Evolutionary conservation across 2,329 filamentous ascomycete genomes (phyloP), one percentile per base, ranked within the genome.

Genomic region (Aureobasidium vineae): DNA sequence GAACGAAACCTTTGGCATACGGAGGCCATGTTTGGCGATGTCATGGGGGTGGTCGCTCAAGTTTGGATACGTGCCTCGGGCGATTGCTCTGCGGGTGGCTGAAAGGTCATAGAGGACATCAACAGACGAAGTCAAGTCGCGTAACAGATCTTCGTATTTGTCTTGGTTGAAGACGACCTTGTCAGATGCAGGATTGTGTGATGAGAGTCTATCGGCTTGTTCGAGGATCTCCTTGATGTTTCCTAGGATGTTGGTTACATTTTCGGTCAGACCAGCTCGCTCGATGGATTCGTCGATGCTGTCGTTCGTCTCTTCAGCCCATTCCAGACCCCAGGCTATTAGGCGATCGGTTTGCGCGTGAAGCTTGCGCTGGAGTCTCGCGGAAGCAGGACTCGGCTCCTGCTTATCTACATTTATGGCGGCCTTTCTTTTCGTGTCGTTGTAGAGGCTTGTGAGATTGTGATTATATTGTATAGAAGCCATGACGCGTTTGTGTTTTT

Each of bases 141-240:
- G 84, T 45, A 92, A 84, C 16, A 93, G 80, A 71, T 92, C 89
- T 71, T 90, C 86, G 71, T 93, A 92, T 65, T 88, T 85, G n/a
- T 80, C 80, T 75, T 88, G 89, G 77, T 91, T 87, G 43, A 74
- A 75, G 11, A 70, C 69, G 83, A 86, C 90, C 52, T 73, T 73
- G 50, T 76, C 75, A 13, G 61, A 50, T 49, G 52, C 49, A 72
- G 83, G 86, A 67, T 11, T 41, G 10, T 71, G 70, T 31, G 71
- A 70, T 84, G 89, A 90, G 67, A 93, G 83, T 6, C 86, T 85
- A 73, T 93, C 90, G 1, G 88, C 88, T 76, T 93, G 90, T 66
- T 89, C 88, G 52, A 92, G 79, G 60, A 91, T 90, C 71, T 92
- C 90, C 73, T 91, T 91, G 74, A 93, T 92, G 59, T 89, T 92